Evolutionary conservation across 108 stramenopile genomes (phyloP).

Genomic region (Schizochytrium sp.): DNA sequence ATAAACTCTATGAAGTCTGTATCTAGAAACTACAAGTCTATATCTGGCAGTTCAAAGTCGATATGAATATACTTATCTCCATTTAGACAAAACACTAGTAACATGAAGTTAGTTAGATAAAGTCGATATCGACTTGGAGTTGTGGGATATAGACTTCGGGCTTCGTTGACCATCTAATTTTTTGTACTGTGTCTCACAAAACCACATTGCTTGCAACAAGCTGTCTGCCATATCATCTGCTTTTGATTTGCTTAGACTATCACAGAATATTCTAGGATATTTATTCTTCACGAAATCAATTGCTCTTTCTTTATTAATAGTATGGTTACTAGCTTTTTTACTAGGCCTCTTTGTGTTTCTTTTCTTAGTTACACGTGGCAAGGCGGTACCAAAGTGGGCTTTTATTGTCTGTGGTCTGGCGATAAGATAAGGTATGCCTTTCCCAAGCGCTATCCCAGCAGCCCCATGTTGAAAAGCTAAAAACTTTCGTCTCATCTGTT

Average conservation of each 20-base stretch:
- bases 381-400: background rate
- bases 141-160: too few relatives aligned
- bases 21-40: too few relatives aligned
- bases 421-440: background rate
- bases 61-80: too few relatives aligned
- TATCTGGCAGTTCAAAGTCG: too few relatives aligned
- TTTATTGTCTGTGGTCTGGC: background rate
- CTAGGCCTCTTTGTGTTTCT: background rate
- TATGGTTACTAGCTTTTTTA: background rate
- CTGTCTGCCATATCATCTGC: background rate
- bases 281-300: background rate
- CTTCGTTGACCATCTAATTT: too few relatives aligned
- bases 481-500: conserved; percentile 9
- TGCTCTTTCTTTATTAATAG: background rate
- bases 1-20: too few relatives aligned
- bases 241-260: background rate
- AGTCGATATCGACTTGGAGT: too few relatives aligned
- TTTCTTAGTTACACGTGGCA: background rate
- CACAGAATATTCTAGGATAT: background rate
- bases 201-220: background rate
- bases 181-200: too few relatives aligned
- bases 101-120: too few relatives aligned
- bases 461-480: background rate
- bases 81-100: too few relatives aligned
- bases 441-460: background rate